A percentile compares a stretch with the other conserved stretches of the same genome.
Evolutionary conservation across 208 protist species (phyloP).

Genomic region (Herpetomonas muscarum): DNA sequence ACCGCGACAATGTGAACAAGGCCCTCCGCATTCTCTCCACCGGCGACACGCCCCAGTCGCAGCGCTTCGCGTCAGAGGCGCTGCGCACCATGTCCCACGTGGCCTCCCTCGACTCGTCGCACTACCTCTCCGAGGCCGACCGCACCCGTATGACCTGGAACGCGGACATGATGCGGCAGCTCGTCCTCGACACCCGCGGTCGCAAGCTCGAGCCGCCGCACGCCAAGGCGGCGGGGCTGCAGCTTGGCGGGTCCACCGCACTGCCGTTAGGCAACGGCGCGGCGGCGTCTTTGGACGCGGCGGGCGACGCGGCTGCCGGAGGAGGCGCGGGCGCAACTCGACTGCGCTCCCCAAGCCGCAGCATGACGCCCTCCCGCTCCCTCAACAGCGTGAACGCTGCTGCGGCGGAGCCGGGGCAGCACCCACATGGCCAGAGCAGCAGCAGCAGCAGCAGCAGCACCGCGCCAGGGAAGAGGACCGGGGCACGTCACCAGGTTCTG

Average conservation of each 20-base stretch:
- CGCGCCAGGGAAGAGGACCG: not conserved
- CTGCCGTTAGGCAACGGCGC: too few species aligned
- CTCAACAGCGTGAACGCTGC: too few species aligned
- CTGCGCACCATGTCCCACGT: slow-evolving; percentile 80
- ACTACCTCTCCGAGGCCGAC: slow-evolving; percentile 72
- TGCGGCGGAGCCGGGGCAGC: too few species aligned
- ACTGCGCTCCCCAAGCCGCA: too few species aligned
- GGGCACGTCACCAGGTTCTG: slow-evolving; percentile 55
- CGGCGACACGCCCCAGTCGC: slow-evolving; percentile 45
- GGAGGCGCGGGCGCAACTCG: too few species aligned
- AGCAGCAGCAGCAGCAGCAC: slow-evolving; percentile 4
- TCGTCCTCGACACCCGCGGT: slow-evolving; percentile 75
- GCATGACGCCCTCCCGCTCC: too few species aligned
- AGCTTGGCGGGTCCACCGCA: too few species aligned
- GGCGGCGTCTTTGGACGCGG: too few species aligned
- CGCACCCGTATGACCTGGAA: slow-evolving; percentile 69
- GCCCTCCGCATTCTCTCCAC: slow-evolving; percentile 42
- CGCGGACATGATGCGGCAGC: slow-evolving; percentile 72
- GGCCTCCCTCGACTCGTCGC: slow-evolving; percentile 46
- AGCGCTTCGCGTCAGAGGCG: slow-evolving; percentile 70
- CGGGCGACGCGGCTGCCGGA: too few species aligned
- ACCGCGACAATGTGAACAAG: slow-evolving; percentile 51
- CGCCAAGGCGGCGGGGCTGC: not conserved
- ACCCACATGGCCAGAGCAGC: not conserved
- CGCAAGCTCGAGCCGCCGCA: slow-evolving; percentile 41